Conservation (phyloP, 768 basidiomycete genomes). For the Termitomyces sp. region DNA sequence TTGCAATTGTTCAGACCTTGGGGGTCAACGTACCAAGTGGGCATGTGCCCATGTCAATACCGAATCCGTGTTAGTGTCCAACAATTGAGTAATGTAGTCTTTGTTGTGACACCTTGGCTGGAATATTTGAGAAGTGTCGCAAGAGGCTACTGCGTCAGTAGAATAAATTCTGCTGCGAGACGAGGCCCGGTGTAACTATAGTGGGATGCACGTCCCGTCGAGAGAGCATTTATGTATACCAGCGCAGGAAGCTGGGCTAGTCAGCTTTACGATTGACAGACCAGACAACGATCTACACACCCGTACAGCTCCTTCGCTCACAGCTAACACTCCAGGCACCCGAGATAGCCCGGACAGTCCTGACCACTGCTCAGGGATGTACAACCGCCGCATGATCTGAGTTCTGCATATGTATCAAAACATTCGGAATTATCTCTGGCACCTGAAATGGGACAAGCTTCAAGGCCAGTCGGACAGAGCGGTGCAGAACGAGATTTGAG, state of each 20-base stretch:
- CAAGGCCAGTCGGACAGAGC: constrained; percentile 48
- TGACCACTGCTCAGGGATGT: constrained; percentile 48
- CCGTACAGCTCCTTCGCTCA: constrained; percentile 43
- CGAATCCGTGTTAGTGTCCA: no score
- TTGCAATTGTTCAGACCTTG: no score
- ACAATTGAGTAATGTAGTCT: no score
- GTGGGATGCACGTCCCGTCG: constrained; percentile 37
- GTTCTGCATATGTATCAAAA: constrained; percentile 55
- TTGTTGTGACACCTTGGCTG: no score
- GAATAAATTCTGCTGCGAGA: no score
- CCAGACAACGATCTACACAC: constrained; percentile 29
- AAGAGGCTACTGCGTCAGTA: no score
- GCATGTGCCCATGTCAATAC: not conserved
- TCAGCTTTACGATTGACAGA: not conserved
- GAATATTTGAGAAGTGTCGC: no score
- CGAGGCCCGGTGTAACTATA: no score
- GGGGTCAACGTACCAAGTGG: no score
- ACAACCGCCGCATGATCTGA: constrained; percentile 30
- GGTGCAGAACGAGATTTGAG: constrained; percentile 30
- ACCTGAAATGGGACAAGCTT: constrained; percentile 52
- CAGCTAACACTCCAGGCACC: constrained; percentile 73
- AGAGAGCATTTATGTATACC: constrained; percentile 37
- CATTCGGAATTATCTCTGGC: constrained; percentile 49
- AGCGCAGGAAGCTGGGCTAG: constrained; percentile 40
- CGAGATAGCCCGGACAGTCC: constrained; percentile 65